Conservation (phyloP, 2,329 filamentous ascomycete species). For the Chalaropsis thielavioides region DNA sequence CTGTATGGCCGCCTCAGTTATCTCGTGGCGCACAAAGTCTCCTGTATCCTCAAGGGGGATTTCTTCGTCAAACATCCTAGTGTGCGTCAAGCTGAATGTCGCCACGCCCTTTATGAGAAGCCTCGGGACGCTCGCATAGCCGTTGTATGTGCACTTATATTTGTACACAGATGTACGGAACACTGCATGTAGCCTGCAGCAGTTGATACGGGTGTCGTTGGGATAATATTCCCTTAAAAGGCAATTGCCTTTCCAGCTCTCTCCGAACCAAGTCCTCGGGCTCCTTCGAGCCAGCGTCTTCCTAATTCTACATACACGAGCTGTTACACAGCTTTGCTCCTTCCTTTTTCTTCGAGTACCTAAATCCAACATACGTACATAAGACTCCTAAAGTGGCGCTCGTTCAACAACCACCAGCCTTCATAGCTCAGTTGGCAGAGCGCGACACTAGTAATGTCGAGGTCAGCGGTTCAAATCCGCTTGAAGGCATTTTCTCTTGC, state of each 20-base stretch:
- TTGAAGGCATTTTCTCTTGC: constrained; percentile 14
- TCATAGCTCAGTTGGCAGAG: constrained; percentile 18
- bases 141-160: not conserved
- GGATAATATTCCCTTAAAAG: not conserved
- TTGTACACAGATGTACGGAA: not conserved
- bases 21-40: not conserved
- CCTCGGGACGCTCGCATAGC: not conserved
- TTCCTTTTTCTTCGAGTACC: not conserved
- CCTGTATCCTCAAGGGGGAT: not conserved
- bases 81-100: not conserved
- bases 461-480: constrained; percentile 18
- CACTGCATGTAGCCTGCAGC: not conserved
- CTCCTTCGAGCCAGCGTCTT: not conserved
- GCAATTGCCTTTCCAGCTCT: not conserved
- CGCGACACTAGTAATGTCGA: constrained; percentile 18
- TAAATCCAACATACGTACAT: not conserved
- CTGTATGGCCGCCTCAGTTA: not conserved
- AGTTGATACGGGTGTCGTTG: not conserved
- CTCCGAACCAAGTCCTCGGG: not conserved
- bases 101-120: not conserved
- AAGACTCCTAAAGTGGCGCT: not conserved
- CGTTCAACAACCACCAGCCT: constrained; percentile 4
- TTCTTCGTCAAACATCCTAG: not conserved
- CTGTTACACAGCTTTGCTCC: not conserved
- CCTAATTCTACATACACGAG: not conserved